phyloP scores from a whole-genome alignment of 2,329 filamentous ascomycete genomes.

The Aspergillus hiratsukae region DNA sequence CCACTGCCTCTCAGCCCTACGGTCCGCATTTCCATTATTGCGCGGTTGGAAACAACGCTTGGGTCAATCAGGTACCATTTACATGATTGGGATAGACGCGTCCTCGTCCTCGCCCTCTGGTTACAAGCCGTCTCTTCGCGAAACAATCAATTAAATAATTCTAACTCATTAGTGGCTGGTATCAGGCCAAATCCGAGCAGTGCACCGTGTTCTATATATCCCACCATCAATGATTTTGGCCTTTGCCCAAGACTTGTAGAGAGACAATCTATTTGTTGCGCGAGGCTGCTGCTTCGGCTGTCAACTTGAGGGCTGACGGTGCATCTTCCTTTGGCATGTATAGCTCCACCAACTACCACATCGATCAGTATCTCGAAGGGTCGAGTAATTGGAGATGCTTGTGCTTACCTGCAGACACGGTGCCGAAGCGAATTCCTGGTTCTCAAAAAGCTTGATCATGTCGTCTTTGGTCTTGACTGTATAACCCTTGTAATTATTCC shows the following conservation, averaged over 20 bases:
- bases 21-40: not conserved
- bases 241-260: not conserved
- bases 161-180: not conserved
- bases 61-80: not conserved
- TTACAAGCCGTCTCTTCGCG: not conserved
- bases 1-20: not conserved
- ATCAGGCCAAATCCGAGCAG: not conserved
- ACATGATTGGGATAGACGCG: not conserved
- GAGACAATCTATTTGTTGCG: conserved; percentile 47
- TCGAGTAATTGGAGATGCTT: not conserved
- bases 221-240: not conserved
- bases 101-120: not conserved
- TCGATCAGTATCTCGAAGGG: conserved; percentile 20
- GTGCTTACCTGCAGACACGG: conserved; percentile 41
- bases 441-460: conserved; percentile 59
- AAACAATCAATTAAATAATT: not conserved
- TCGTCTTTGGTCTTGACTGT: conserved; percentile 66
- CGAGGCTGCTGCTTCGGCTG: conserved; percentile 65
- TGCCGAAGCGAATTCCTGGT: conserved; percentile 58
- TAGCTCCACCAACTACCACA: conserved; percentile 70
- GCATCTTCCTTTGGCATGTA: conserved; percentile 78
- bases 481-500: conserved; percentile 57
- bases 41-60: not conserved
- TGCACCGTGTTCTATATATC: not conserved
- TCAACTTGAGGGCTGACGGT: conserved; percentile 63